A percentile compares a stretch with the other conserved stretches of the same genome.
Evolutionary conservation across 2,329 filamentous ascomycete species (phyloP).

Genomic region (Calonectria multiphialidica): DNA sequence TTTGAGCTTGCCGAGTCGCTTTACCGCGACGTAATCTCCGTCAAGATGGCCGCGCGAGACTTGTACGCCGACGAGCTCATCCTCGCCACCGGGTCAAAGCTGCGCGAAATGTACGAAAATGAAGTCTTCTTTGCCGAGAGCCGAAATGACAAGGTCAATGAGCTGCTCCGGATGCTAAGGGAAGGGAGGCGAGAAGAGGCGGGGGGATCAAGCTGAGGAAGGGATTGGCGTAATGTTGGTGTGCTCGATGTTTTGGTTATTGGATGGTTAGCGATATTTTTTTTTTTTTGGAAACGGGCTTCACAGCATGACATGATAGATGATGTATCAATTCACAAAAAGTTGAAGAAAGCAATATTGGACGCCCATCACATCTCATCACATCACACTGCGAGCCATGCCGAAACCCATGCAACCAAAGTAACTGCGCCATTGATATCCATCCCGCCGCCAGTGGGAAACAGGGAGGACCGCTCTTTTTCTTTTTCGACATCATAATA

Average conservation of each 20-base stretch:
- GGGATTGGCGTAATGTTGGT: not conserved
- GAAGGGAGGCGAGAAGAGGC: not conserved
- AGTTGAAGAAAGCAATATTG: not conserved
- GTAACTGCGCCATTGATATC: conserved; percentile 17
- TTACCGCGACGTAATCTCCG: conserved; percentile 40
- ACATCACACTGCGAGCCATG: not conserved
- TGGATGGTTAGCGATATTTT: conserved; percentile 23
- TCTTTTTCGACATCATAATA: conserved; percentile 20
- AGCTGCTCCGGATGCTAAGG: conserved; percentile 10
- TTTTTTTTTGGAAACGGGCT: not conserved
- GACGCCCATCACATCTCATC: conserved; percentile 2
- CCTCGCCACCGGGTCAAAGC: conserved; percentile 37
- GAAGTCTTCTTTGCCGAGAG: conserved; percentile 40
- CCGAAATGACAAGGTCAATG: conserved; percentile 33
- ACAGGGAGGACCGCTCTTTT: conserved; percentile 5
- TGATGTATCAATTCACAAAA: not conserved
- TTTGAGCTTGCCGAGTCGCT: conserved; percentile 36
- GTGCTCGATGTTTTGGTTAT: not conserved
- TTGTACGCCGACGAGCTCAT: conserved; percentile 40
- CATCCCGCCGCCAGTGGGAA: not conserved
- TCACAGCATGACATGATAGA: conserved; percentile 2
- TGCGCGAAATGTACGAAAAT: conserved; percentile 45
- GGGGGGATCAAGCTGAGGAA: not conserved
- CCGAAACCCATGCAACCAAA: not conserved
- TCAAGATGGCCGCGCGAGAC: conserved; percentile 37